These are phyloP conservation scores for Pyrenochaeta sp. DNA, from an alignment of 2,329 filamentous ascomycete genomes.

Conservation along the genomic window DNA sequence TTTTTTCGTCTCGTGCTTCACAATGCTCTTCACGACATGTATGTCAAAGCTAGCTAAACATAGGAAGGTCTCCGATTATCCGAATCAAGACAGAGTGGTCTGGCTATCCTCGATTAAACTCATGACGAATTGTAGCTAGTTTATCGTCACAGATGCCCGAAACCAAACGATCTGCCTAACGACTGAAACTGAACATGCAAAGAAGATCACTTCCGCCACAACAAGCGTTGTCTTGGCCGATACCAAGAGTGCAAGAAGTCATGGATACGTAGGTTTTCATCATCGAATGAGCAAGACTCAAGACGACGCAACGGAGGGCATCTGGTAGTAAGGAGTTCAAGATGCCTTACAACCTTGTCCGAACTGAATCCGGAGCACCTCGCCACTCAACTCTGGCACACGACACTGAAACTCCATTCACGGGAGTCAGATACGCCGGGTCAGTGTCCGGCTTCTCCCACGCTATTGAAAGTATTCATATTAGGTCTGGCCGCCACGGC, in stretches of 20 bases:
- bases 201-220: conserved; percentile 27
- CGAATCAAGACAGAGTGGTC: background rate
- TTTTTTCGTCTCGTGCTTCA: conserved; percentile 12
- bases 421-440: conserved; percentile 27
- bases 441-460: conserved; percentile 11
- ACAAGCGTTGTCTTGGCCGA: conserved; percentile 32
- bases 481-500: conserved; percentile 24
- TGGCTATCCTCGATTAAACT: background rate
- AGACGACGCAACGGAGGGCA: conserved; percentile 12
- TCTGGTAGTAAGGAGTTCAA: conserved; percentile 17
- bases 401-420: conserved; percentile 25
- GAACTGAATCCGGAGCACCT: conserved; percentile 22
- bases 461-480: conserved; percentile 28
- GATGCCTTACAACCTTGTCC: conserved; percentile 19
- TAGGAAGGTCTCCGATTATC: background rate
- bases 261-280: conserved; percentile 15
- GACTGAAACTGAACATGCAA: conserved; percentile 39
- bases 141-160: conserved; percentile 27
- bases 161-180: conserved; percentile 33
- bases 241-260: conserved; percentile 24
- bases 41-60: background rate
- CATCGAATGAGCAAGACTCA: conserved; percentile 13
- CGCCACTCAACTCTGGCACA: conserved; percentile 22
- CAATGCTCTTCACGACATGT: conserved; percentile 5
- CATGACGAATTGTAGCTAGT: conserved; percentile 11